Evolutionary conservation across 352 stramenopile genomes (phyloP).

Genomic region (Globisporangium yorkense): DNA sequence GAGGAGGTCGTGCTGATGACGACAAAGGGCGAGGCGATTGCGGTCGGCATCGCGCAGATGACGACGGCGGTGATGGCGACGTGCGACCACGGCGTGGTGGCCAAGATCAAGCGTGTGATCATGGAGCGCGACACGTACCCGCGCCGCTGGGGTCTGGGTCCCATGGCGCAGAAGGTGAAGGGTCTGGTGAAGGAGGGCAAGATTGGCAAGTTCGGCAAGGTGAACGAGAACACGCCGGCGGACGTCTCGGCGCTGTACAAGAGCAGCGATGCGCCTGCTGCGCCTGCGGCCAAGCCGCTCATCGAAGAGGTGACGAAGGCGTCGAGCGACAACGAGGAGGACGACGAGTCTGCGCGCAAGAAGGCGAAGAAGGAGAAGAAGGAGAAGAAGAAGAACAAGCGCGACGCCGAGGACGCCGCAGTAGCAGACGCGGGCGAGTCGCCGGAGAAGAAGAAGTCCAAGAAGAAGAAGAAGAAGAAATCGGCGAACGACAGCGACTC

Average conservation of each 20-base stretch:
- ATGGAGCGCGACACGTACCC: slow-evolving; percentile 99
- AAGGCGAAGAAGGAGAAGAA: slow-evolving; percentile 77
- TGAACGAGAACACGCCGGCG: slow-evolving; percentile 80
- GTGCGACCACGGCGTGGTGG: slow-evolving; percentile 98
- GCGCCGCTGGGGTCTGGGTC: slow-evolving; percentile 97
- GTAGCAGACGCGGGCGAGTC: slow-evolving; percentile 49
- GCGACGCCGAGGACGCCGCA: slow-evolving; percentile 40
- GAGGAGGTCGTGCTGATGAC: slow-evolving; percentile 99
- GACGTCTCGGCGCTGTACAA: slow-evolving; percentile 76
- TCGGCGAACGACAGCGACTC: slow-evolving; percentile 59
- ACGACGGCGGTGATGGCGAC: slow-evolving; percentile 99
- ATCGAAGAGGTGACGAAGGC: slow-evolving; percentile 56
- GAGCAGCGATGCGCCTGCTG: slow-evolving; percentile 25
- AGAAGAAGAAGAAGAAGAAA: slow-evolving; percentile 89
- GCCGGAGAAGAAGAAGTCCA: slow-evolving; percentile 83
- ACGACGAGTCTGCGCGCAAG: slow-evolving; percentile 37
- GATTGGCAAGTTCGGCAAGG: slow-evolving; percentile 88
- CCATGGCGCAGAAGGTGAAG: slow-evolving; percentile 99
- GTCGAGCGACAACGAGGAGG: slow-evolving; percentile 20
- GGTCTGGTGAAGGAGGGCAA: slow-evolving; percentile 93
- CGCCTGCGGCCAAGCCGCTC: slow-evolving; percentile 36
- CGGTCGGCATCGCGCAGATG: slow-evolving; percentile 99
- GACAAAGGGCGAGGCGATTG: slow-evolving; percentile 99
- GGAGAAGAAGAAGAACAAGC: slow-evolving; percentile 71
- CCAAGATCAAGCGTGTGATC: slow-evolving; percentile 99